Evolutionary conservation across 1,139 yeast genomes (phyloP), one percentile per base, ranked within the genome.

Genomic region (Ashbya aceris): DNA sequence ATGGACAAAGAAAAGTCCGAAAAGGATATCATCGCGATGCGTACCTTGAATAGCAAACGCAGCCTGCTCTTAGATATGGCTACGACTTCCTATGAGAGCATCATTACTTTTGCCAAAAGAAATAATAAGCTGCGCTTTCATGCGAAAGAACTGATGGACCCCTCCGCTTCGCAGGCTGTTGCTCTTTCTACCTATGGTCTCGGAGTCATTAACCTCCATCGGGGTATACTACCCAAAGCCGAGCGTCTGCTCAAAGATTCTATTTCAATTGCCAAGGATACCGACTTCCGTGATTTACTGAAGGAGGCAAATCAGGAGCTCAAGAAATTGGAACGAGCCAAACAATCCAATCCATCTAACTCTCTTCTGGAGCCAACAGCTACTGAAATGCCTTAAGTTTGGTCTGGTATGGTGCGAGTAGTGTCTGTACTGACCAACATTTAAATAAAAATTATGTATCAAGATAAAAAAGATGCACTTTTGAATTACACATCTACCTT

Each of bases 121-220:
- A 77, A 80, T 2, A 64, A 68, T 5, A 61, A 61, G 39, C 41
- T 65, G 17, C 60, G 68, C 40, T 61, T 55, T 43, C 61, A 60
- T 38, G 48, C 55, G 36, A 57, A 55, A 17, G 64, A 65, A 30
- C 63, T 71, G 32, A 62, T 74, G 14, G 70, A 70, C 29, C 63
- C 65, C 5, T 65, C 69, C 11, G 69, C 74, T 8, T 70, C 71
- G 6, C 86, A 84, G 49, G 78, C 83, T 2, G 76, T 82, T 28
- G 95, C 95, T 0, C 67, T 86, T 55, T 77, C 95, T 0, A 78
- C 86, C 0, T 89, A 85, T 56, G 94, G 95, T 0, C 67, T 85
- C 33, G 97, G 96, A 0, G 94, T 87, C 4, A 72, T 85, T 11
- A 72, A 77, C 39, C 62, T 83, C 13, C 87, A 84, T 55, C 53